phyloP scores from a whole-genome alignment of 805 yeast genomes.

The Metschnikowia continentalis region DNA sequence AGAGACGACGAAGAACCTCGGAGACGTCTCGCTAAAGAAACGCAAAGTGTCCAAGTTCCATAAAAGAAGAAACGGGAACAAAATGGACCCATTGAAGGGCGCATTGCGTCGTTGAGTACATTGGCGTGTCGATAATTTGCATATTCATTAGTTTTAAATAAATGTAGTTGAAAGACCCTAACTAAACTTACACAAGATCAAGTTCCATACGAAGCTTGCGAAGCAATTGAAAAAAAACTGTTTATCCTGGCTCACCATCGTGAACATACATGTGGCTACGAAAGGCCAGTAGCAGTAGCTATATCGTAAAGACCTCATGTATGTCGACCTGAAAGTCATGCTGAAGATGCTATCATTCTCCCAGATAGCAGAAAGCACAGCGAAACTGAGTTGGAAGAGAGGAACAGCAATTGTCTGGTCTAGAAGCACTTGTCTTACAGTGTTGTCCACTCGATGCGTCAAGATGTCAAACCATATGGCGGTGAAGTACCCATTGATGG shows the following conservation, averaged over 20 bases:
- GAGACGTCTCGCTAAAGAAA: slow-evolving; percentile 71
- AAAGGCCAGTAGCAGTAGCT: slow-evolving; percentile 60
- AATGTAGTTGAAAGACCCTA: neutral
- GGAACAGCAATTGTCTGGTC: slow-evolving; percentile 59
- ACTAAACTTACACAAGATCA: slow-evolving; percentile 32
- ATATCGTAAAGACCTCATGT: slow-evolving; percentile 45
- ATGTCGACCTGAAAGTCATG: slow-evolving; percentile 22
- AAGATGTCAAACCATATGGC: slow-evolving; percentile 53
- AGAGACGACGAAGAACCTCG: slow-evolving; percentile 49
- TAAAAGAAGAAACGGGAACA: slow-evolving; percentile 37
- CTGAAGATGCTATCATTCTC: slow-evolving; percentile 39
- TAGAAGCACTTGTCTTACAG: slow-evolving; percentile 37
- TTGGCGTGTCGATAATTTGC: slow-evolving; percentile 8
- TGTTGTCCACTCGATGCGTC: slow-evolving; percentile 31
- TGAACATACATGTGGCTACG: slow-evolving; percentile 48
- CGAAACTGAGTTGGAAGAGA: slow-evolving; percentile 48
- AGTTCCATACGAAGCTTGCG: slow-evolving; percentile 53
- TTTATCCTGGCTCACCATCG: slow-evolving; percentile 42
- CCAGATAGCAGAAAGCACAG: slow-evolving; percentile 50
- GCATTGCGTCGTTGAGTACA: slow-evolving; percentile 11
- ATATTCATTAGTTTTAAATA: slow-evolving; percentile 15
- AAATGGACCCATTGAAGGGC: slow-evolving; percentile 62
- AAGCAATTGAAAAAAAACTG: slow-evolving; percentile 59
- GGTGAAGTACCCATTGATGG: slow-evolving; percentile 52
- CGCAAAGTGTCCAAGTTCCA: slow-evolving; percentile 43